These are phyloP conservation scores for Colletotrichum lini DNA, from an alignment of 2,329 filamentous ascomycete genomes.

Conservation along the genomic window DNA sequence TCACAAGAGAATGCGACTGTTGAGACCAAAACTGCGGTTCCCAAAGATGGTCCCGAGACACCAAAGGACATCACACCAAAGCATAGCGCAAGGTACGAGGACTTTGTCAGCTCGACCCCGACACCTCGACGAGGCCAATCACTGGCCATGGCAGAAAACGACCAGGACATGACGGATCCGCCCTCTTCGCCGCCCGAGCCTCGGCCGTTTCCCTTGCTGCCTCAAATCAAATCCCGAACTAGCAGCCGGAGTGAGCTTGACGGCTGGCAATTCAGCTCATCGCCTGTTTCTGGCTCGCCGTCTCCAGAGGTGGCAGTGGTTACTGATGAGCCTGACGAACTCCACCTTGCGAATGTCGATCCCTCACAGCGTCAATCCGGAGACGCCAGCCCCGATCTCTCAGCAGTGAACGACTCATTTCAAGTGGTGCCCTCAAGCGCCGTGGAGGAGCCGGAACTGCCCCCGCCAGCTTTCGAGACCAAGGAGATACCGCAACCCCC, in stretches of 20 bases:
- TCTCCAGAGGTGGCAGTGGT: slow-evolving; percentile 42
- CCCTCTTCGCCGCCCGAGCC: slow-evolving; percentile 73
- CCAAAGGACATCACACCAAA: slow-evolving; percentile 62
- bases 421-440: slow-evolving; percentile 49
- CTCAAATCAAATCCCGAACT: slow-evolving; percentile 67
- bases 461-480: slow-evolving; percentile 24
- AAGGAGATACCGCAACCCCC: slow-evolving; percentile 5
- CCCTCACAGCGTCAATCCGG: slow-evolving; percentile 36
- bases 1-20: slow-evolving; percentile 30
- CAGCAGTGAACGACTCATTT: slow-evolving; percentile 39
- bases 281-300: slow-evolving; percentile 68
- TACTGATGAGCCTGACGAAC: slow-evolving; percentile 39
- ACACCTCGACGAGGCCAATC: slow-evolving; percentile 71
- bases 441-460: slow-evolving; percentile 32
- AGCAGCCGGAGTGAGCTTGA: slow-evolving; percentile 57
- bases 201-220: slow-evolving; percentile 65
- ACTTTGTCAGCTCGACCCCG: slow-evolving; percentile 72
- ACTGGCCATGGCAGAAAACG: slow-evolving; percentile 61
- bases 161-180: slow-evolving; percentile 65
- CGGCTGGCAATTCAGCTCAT: slow-evolving; percentile 70
- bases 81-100: slow-evolving; percentile 59
- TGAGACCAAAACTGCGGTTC: slow-evolving; percentile 23
- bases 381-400: slow-evolving; percentile 27
- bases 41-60: slow-evolving; percentile 40
- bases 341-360: slow-evolving; percentile 36